These are phyloP conservation scores for Hortiboletus rubellus DNA, from an alignment of 1,284 basidiomycete species.

Conservation along the genomic window DNA sequence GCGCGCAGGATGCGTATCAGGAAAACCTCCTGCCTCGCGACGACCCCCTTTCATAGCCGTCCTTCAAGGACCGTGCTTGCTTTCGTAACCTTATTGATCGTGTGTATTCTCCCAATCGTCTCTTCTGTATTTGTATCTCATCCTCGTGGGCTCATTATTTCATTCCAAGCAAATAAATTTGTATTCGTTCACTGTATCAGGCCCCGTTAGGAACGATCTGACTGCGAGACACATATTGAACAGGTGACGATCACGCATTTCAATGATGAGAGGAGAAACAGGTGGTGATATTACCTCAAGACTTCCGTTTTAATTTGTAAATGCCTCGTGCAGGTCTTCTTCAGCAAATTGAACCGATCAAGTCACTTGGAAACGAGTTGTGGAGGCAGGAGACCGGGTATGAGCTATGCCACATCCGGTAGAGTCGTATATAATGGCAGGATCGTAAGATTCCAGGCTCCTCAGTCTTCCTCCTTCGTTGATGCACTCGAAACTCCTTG, in stretches of 20 bases:
- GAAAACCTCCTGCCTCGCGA: conserved; percentile 44
- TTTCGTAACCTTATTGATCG: conserved; percentile 31
- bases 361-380: conserved; percentile 20
- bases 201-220: conserved; percentile 31
- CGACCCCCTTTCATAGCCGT: conserved; percentile 69
- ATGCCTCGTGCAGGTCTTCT: conserved; percentile 29
- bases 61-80: conserved; percentile 39
- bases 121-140: conserved; percentile 33
- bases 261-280: conserved; percentile 24
- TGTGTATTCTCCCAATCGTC: conserved; percentile 27
- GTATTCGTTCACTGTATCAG: conserved; percentile 13
- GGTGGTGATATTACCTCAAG: conserved; percentile 37
- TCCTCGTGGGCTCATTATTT: conserved; percentile 31
- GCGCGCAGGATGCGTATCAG: conserved; percentile 57
- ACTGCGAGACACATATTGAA: conserved; percentile 26
- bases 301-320: conserved; percentile 26
- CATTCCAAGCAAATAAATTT: conserved; percentile 22
- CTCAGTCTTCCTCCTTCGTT: conserved; percentile 9
- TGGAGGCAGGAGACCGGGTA: conserved; percentile 22
- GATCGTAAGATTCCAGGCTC: conserved; percentile 8
- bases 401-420: conserved; percentile 16
- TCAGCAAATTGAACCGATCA: conserved; percentile 13
- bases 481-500: conserved; percentile 30
- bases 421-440: conserved; percentile 24
- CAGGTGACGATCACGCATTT: conserved; percentile 37